Base-by-base conservation (phyloP, 164 flowering plant species). In the Pachysandra terminalis region DNA sequence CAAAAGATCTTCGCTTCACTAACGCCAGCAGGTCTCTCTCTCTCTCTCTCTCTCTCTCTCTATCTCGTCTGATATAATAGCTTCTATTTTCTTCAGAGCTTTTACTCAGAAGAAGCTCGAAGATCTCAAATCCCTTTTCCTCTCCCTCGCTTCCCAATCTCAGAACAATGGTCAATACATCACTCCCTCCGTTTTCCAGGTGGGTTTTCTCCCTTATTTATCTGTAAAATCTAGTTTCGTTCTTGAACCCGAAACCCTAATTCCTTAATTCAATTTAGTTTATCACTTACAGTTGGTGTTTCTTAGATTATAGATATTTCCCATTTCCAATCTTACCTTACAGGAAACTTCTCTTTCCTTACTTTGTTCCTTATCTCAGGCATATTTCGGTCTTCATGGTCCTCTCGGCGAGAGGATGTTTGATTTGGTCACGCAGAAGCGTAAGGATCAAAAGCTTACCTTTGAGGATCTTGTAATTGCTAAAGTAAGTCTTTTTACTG, bases 381-480 rank as follows among this genome's bases (percentile, higher is more conserved):
- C 68, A 19, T 83, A 85, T 75, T 88, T 83, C 73, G 82, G 82
- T 54, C 71, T 90, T 58, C 81, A 41, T 9, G 91, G 86, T 53
- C 77, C 85, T 61, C 81, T 90, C 9, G 94, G 96, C 5, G 81
- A 83, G 22, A 78, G 92, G 61, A 17, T 92, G 82, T 91, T 87
- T 63, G 77, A 86, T 73, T 72, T 91, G 63, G 73, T 86, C 21
- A 80, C 93, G 1, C 89, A 79, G 77, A 75, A 85, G 14, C 82
- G 96, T n/a, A 74, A 80, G 27, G 98, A 95, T 71, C 64, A 82
- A 22, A 82, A 73, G 64, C 88, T 95, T 45, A 84, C 86, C 9
- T 92, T 80, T 48, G 83, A 89, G 73, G 97, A 95, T 82, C 91
- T 95, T 22, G 85, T 92, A 5, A 82, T 95, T 77, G 87, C 98